Base-by-base conservation (phyloP, 2,329 filamentous ascomycete genomes). In the Fusarium ambrosium region DNA sequence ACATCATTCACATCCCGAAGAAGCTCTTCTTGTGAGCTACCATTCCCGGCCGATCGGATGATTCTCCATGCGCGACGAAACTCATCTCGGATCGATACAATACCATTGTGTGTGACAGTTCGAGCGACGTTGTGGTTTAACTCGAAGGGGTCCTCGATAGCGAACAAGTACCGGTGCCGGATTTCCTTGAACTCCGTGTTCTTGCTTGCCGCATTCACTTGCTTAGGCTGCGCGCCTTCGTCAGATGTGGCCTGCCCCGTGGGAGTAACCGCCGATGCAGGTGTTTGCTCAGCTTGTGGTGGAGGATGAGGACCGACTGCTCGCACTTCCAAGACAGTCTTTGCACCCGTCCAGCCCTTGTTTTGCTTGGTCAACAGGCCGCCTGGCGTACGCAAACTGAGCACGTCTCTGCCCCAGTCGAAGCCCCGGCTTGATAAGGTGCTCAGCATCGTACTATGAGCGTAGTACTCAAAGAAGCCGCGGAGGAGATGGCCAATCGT, bases 71-170 rank as follows among this genome's bases (percentile, higher is more conserved):
- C 94, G 22, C 95, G 89, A 20, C 94, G 89, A 79, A 97, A 97
- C 82, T 98, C 95, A 77, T 97, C 93, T 45, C 94, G 88, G 69
- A 97, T 97, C 1, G 92, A 89, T 2, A 94, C 92, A 72, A 97
- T 94, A 3, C 95, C 94, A 70, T 92, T 90, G 79, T 96, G 93
- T 8, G 93, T 95, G 1, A 98, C 95, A 0, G 95, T 97, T 60
- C 94, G 88, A 4, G 94, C 95, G 37, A 98, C 93, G 77, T 98
- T 98, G 83, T 98, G 95, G 45, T 95, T 92, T 3, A 92, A 84
- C 84, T 98, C 95, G 79, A 98, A 98, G 0, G 95, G 95, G 81
- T 98, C 95, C 80, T 98, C 95, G 70, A 98, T 95, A 36, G 94
- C 94, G 75, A 98, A 93, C 6, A 98, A 88, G 81, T 95, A 97